phyloP scores from a whole-genome alignment of 495 filamentous ascomycete species.

The Penicillium steckii region DNA sequence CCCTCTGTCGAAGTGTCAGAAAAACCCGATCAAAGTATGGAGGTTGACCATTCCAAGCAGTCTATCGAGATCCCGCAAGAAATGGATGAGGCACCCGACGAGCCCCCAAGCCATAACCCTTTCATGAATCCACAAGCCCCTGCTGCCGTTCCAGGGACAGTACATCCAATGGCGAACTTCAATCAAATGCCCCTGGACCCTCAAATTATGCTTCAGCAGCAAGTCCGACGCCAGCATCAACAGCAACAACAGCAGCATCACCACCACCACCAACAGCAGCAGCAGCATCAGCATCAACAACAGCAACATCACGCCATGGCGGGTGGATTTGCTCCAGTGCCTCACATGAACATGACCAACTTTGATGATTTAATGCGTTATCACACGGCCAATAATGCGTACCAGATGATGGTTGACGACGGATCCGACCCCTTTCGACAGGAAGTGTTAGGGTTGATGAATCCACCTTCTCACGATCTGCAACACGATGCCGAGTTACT shows the following conservation, averaged over 20 bases:
- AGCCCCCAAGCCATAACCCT: conserved; percentile 32
- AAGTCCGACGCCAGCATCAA: conserved; percentile 31
- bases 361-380: conserved; percentile 45
- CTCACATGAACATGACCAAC: conserved; percentile 29
- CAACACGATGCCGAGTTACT: conserved; percentile 46
- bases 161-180: conserved; percentile 40
- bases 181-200: conserved; percentile 44
- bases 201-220: conserved; percentile 44
- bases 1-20: conserved; percentile 21
- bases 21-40: conserved; percentile 18
- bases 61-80: conserved; percentile 23
- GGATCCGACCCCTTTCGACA: conserved; percentile 39
- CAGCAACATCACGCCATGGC: conserved; percentile 32
- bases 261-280: conserved; percentile 6
- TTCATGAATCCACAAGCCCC: conserved; percentile 29
- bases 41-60: conserved; percentile 14
- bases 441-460: conserved; percentile 41
- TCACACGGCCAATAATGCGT: conserved; percentile 37
- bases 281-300: neutral
- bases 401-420: conserved; percentile 49
- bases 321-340: conserved; percentile 31
- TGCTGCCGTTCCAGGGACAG: conserved; percentile 27
- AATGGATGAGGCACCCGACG: conserved; percentile 34
- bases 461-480: conserved; percentile 39
- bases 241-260: conserved; percentile 40